phyloP scores from a whole-genome alignment of 2,329 filamentous ascomycete genomes.

The Colletotrichum filicis region DNA sequence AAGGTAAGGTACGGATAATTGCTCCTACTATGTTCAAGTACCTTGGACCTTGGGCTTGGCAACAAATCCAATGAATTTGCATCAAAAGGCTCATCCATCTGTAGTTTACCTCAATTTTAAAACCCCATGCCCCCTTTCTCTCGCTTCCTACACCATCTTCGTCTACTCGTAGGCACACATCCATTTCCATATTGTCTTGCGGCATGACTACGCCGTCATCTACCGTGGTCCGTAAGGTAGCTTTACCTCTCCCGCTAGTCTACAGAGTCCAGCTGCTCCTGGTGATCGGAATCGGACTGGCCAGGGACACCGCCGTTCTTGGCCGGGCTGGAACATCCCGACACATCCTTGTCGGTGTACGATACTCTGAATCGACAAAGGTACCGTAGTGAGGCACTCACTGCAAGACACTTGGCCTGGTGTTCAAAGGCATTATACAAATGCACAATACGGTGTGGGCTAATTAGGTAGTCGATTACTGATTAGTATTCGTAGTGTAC shows the following conservation, averaged over 20 bases:
- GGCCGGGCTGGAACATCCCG: slow-evolving; percentile 11
- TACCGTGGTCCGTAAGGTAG: background rate
- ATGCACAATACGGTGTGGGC: background rate
- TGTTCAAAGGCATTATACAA: background rate
- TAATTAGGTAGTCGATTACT: background rate
- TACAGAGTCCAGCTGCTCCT: background rate
- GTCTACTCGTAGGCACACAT: background rate
- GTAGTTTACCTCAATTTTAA: background rate
- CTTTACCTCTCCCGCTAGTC: background rate
- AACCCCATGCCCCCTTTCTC: background rate
- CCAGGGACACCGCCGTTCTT: slow-evolving; percentile 23
- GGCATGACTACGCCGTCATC: background rate
- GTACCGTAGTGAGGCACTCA: background rate
- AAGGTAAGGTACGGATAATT: no score
- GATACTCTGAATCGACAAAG: slow-evolving; percentile 13
- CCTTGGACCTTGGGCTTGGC: background rate
- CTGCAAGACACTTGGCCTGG: background rate
- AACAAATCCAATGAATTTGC: background rate
- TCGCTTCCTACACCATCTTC: background rate
- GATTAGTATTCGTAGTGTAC: background rate
- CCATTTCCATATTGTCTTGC: background rate
- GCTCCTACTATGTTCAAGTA: no score
- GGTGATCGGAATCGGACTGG: background rate
- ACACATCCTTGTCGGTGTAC: background rate
- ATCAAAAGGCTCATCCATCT: background rate